These are phyloP conservation scores for Cladosporium cucumerinum DNA, from an alignment of 2,329 filamentous ascomycete genomes.

Conservation along the genomic window DNA sequence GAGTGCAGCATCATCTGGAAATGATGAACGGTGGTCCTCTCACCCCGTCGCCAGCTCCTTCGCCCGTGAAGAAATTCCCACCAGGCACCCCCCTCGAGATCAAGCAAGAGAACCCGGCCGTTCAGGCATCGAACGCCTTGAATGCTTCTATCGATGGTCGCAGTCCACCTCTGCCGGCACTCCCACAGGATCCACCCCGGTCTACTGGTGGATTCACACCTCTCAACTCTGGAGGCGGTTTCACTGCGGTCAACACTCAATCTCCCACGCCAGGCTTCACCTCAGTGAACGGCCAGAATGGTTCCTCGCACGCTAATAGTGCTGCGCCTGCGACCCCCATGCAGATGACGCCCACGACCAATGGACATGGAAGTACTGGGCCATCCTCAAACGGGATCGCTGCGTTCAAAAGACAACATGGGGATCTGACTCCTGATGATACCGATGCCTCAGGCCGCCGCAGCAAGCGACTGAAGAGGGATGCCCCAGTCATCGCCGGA, in stretches of 20 bases:
- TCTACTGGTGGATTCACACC: slow-evolving; percentile 65
- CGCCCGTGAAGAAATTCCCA: slow-evolving; percentile 62
- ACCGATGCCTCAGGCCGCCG: slow-evolving; percentile 56
- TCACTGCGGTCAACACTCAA: slow-evolving; percentile 63
- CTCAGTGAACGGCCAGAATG: slow-evolving; percentile 55
- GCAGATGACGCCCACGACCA: slow-evolving; percentile 51
- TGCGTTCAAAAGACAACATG: slow-evolving; percentile 69
- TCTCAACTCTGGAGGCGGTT: slow-evolving; percentile 60
- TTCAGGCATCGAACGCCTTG: slow-evolving; percentile 55
- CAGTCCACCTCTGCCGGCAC: slow-evolving; percentile 35
- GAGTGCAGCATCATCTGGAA: slow-evolving; percentile 93
- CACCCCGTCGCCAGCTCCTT: slow-evolving; percentile 72
- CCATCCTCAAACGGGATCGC: slow-evolving; percentile 27
- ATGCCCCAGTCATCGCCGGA: slow-evolving; percentile 80
- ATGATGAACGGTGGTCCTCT: slow-evolving; percentile 88
- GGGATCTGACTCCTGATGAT: slow-evolving; percentile 41
- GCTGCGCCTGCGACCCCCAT: slow-evolving; percentile 35
- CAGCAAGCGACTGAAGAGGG: slow-evolving; percentile 89
- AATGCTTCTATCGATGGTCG: slow-evolving; percentile 51
- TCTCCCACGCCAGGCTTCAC: slow-evolving; percentile 47
- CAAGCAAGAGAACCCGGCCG: slow-evolving; percentile 63
- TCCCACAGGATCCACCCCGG: slow-evolving; percentile 31
- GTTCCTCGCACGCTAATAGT: slow-evolving; percentile 32
- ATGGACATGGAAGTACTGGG: slow-evolving; percentile 22
- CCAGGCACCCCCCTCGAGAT: slow-evolving; percentile 48